Base-by-base conservation (phyloP, 805 yeast species). In the Kodamaea jinghongensis region DNA sequence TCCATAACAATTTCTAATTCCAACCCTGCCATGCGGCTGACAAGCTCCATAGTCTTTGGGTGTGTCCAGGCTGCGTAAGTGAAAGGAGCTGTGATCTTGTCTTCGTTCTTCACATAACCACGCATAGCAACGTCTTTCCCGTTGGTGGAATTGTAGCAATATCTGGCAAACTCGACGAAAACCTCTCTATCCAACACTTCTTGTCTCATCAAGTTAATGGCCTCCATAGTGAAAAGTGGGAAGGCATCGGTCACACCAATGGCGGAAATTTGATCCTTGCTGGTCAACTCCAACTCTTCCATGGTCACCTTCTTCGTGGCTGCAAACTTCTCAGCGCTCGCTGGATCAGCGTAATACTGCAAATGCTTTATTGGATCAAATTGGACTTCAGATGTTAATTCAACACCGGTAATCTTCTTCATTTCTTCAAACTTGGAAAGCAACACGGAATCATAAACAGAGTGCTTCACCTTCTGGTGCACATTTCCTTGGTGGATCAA, bases 211-310 rank as follows among this genome's bases (percentile, higher is more conserved):
- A 79, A 70, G 29, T 70, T 71, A 40, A 76, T 62, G 2, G 83
- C 83, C 48, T 78, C 83, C 22, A 75, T 75, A 1, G 81, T 76
- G 58, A 79, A 79, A 33, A 79, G 61, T 3, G 81, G 81, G 56
- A 79, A 79, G 1, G 84, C 81, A 39, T 73, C 79, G 39, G 75
- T 64, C 15, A 75, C 83, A 13, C 80, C 85, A 48, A 78, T 65
- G 2, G 70, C 71, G 15, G 78, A 68, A 38, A 79, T 74, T 52
- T 76, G 80, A 42, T 65, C 60, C 30, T 66, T 65, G 46, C 62
- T 56, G 30, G 68, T 50, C 41, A 71, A 55, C 0, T 78, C 79
- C 41, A 79, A 61, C 43, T 78, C 81, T 34, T 62, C 71, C 70
- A 78, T 67, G 9, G 67, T 61, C 36, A 61, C 35, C 39, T 67